Conservation (phyloP, 2,329 filamentous ascomycete genomes). For the Neurospora sp. region DNA sequence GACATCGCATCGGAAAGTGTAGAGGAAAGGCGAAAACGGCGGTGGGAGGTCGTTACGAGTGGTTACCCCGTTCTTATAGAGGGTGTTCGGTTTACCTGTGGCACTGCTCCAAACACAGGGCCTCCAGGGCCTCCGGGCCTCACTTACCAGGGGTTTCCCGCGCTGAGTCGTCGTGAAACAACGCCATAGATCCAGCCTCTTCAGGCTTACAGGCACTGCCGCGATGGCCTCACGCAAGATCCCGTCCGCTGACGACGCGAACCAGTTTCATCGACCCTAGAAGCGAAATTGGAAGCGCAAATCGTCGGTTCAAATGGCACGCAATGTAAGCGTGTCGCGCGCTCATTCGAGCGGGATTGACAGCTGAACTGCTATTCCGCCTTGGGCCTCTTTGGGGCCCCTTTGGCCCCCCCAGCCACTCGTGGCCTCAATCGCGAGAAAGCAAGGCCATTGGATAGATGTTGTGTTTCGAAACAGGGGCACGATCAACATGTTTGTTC, state of each 20-base stretch:
- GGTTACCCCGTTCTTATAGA: no score
- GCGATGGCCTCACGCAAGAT: not conserved
- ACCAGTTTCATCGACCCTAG: not conserved
- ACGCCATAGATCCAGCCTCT: not conserved
- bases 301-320: accelerated
- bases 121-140: not conserved
- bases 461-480: not conserved
- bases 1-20: no score
- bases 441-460: not conserved
- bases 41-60: no score
- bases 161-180: not conserved
- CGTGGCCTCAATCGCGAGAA: not conserved
- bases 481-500: not conserved
- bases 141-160: not conserved
- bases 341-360: not conserved
- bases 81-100: no score
- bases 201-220: not conserved
- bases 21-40: no score
- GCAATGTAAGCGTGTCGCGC: not conserved
- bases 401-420: not conserved
- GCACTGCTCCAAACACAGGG: no score
- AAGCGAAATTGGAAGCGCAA: not conserved
- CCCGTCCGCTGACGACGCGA: not conserved
- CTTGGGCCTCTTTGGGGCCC: not conserved
- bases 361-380: not conserved